These are phyloP conservation scores for Saccharomyces eubayanus DNA, from an alignment of 805 yeast species.

Conservation along the genomic window DNA sequence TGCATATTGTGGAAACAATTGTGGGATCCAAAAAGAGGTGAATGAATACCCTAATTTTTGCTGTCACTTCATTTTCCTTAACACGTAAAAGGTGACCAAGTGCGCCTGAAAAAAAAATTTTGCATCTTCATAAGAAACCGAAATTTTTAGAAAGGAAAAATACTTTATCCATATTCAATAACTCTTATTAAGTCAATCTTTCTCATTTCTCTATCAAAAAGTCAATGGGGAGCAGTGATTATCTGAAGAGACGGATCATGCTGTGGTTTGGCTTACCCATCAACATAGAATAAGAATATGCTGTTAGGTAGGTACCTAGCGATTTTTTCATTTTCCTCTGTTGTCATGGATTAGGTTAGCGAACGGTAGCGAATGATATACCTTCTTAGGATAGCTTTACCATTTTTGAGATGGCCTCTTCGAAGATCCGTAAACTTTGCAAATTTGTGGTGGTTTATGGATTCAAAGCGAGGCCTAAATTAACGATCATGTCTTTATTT, in stretches of 20 bases:
- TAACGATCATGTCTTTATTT: conserved; percentile 5
- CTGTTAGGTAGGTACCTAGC: conserved; percentile 2
- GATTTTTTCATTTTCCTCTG: neutral
- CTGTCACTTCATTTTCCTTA: neutral
- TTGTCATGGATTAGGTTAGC: neutral
- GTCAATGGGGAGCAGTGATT: neutral
- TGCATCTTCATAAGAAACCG: neutral
- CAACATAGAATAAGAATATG: neutral
- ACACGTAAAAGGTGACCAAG: neutral
- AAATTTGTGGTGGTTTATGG: conserved; percentile 32
- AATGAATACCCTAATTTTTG: neutral
- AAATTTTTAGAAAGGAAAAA: neutral
- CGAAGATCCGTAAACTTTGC: conserved; percentile 37
- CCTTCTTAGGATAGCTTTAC: neutral
- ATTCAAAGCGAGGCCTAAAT: conserved; percentile 42
- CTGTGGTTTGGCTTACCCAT: neutral
- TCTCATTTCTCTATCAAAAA: neutral
- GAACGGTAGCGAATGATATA: neutral
- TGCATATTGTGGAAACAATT: too few relatives aligned
- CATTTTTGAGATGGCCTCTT: conserved; percentile 31
- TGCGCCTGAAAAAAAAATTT: neutral
- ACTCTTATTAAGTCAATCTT: neutral
- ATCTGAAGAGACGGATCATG: neutral
- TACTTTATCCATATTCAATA: neutral
- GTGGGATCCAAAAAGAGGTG: too few relatives aligned